phyloP scores from a whole-genome alignment of 441 rosid species.

The Biscutella laevigata region DNA sequence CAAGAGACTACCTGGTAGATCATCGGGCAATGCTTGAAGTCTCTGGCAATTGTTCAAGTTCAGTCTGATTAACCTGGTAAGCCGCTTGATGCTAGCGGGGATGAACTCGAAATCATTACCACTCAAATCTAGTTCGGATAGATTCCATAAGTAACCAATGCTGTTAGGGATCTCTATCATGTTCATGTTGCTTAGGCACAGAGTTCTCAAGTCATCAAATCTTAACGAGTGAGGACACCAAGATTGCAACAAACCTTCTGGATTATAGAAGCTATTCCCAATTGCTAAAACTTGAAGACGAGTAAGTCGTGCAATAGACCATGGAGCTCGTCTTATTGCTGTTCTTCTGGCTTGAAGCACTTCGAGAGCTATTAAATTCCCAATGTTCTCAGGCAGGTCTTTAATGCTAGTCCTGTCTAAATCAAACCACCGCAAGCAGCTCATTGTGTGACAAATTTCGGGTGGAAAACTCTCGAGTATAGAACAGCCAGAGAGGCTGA shows the following conservation, averaged over 20 bases:
- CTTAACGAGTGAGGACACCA: conserved; percentile 24
- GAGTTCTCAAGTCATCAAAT: conserved; percentile 23
- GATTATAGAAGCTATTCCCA: neutral
- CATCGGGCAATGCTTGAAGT: conserved; percentile 36
- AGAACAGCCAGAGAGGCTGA: conserved; percentile 24
- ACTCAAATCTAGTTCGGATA: conserved; percentile 26
- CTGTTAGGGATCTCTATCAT: conserved; percentile 36
- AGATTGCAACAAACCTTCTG: conserved; percentile 1
- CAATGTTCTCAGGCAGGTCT: conserved; percentile 26
- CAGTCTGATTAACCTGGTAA: conserved; percentile 26
- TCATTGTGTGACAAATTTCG: conserved; percentile 21
- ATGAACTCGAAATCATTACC: conserved; percentile 31
- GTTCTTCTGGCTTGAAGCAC: conserved; percentile 22
- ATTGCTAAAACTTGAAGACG: conserved; percentile 22
- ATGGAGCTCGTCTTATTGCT: conserved; percentile 11
- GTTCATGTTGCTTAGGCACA: conserved; percentile 37
- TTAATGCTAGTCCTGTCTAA: conserved; percentile 20
- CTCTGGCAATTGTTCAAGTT: conserved; percentile 25
- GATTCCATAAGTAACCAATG: conserved; percentile 27
- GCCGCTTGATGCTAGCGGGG: conserved; percentile 31
- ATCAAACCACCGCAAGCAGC: conserved; percentile 25
- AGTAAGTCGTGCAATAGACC: conserved; percentile 7
- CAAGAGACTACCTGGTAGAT: conserved; percentile 29
- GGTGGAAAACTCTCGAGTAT: conserved; percentile 21
- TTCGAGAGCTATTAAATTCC: conserved; percentile 21